Evolutionary conservation across 2,329 filamentous ascomycete genomes (phyloP), one percentile per base, ranked within the genome.

Genomic region (Fusarium sp.): DNA sequence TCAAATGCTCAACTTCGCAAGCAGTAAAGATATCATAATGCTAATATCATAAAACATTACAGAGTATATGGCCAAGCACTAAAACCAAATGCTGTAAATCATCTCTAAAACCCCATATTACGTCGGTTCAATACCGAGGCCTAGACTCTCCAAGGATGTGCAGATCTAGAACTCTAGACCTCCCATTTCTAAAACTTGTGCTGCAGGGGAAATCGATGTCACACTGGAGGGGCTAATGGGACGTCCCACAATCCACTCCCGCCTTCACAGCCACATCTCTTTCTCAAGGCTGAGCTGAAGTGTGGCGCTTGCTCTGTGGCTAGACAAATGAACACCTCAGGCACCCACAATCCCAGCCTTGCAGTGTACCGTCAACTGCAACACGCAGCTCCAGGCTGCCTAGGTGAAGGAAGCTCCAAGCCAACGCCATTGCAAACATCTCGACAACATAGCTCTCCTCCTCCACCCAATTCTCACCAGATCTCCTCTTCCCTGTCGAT

Each of bases 341-440:
- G 77, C 77, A 79, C 22, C 42, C 50, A 33, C 15, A 44, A 21
- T 17, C 61, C 70, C 71, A 76, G 75, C 75, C 73, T 76, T 67
- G 73, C 64, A 56, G 42, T 55, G 49, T 49, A 53, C 55, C 62
- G 53, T 59, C 70, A 65, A 69, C 69, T 66, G 74, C 72, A 75
- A 75, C 75, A 79, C 80, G 80, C 80, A 82, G 80, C 80, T 82
- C 77, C 78, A 76, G 80, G 80, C 78, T 82, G 80, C 80, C 80
- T 82, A 44, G 62, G 62, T 65, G 80, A 78, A 78, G 66, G 70
- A 75, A 79, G 76, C 77, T 79, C 75, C 76, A 77, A 72, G 62
- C 69, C 76, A 72, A 74, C 61, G 70, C 71, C 72, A 55, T 63
- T 62, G 52, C 63, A 72, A 65, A 62, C 59, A 70, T 65, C 65